Evolutionary conservation across 306 rosid species (phyloP), one percentile per base, ranked within the genome.

Genomic region (Vigna radiata): DNA sequence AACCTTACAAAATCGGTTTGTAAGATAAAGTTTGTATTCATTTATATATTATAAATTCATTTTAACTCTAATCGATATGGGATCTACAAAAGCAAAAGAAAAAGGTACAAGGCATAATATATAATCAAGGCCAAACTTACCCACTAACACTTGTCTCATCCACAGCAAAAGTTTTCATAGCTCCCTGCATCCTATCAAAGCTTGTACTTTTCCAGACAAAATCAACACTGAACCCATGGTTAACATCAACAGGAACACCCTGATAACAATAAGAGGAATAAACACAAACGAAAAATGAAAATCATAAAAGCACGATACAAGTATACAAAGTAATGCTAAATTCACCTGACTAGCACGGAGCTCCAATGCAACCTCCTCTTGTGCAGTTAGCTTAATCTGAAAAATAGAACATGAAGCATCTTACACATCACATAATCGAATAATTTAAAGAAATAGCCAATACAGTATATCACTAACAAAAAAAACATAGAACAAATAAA

Each of bases 61-160:
- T 2, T 25, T 2, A 2, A 25, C 27, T 25, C 27, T 25, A 21
- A 1, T 1, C 23, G 0, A 25, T 25, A 2, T 25, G 27, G 27
- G 27, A 25, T 2, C 27, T 25, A 25, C 33, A 29, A 29, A 29
- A 29, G 33, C 7, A 44, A 31, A 39, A 4, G 16, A 49, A 53
- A 72, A 61, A 25, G 27, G 27, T 8, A 33, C 39, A 68, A 16
- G 15, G 37, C 29, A 72, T 64, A 17, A 75, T 74, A 25, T 12
- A 62, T 50, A 25, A 56, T 49, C 29, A 7, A 33, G 41, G 74
- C 64, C 39, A 13, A 44, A 79, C 97, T 77, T 88, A 96, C 99
- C 99, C 99, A 68, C 99, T 96, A 37, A 96, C 99, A 85, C 99
- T 96, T 46, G 99, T 96, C 90, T 96, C 99, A 77, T 96, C 99